A percentile compares a stretch with the other conserved stretches of the same genome.
Evolutionary conservation across 352 stramenopile genomes (phyloP).

Genomic region (Globisporangium echinulatum): DNA sequence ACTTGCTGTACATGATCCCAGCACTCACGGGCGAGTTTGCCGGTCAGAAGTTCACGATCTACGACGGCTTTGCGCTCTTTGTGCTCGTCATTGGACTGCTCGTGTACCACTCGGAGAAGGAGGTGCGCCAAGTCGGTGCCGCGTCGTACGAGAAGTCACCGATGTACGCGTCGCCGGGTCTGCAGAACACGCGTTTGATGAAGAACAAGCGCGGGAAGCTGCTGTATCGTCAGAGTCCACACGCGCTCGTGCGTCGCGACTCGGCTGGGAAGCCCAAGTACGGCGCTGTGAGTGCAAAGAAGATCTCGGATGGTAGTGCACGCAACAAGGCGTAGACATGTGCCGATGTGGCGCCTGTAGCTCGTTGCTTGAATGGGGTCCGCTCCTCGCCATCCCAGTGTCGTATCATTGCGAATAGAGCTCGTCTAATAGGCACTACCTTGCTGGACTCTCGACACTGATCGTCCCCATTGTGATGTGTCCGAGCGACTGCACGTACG

Average conservation of each 20-base stretch:
- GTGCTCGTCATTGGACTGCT: conserved; percentile 81
- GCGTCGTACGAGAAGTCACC: conserved; percentile 76
- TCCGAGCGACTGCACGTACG: conserved; percentile 45
- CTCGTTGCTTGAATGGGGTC: no score
- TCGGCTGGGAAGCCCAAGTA: conserved; percentile 46
- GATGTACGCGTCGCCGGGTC: conserved; percentile 79
- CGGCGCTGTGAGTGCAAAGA: conserved; percentile 24
- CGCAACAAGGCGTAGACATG: background rate
- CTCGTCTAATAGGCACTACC: no score
- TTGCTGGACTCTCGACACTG: no score
- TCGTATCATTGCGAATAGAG: background rate
- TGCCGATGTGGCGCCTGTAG: background rate
- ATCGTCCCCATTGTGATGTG: conserved; percentile 16
- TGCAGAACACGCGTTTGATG: conserved; percentile 84
- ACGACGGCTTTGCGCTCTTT: conserved; percentile 85
- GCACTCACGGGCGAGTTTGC: conserved; percentile 62
- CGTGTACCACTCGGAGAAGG: conserved; percentile 87
- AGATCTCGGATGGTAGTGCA: background rate
- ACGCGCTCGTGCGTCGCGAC: conserved; percentile 53
- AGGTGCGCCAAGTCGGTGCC: conserved; percentile 52
- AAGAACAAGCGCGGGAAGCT: conserved; percentile 70
- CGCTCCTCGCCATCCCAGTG: background rate
- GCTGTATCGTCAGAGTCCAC: conserved; percentile 80
- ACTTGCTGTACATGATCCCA: conserved; percentile 68
- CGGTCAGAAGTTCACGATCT: conserved; percentile 77